Evolutionary conservation across 805 yeast species (phyloP), one percentile per base, ranked within the genome.

Genomic region (Kuraishia hungarica): DNA sequence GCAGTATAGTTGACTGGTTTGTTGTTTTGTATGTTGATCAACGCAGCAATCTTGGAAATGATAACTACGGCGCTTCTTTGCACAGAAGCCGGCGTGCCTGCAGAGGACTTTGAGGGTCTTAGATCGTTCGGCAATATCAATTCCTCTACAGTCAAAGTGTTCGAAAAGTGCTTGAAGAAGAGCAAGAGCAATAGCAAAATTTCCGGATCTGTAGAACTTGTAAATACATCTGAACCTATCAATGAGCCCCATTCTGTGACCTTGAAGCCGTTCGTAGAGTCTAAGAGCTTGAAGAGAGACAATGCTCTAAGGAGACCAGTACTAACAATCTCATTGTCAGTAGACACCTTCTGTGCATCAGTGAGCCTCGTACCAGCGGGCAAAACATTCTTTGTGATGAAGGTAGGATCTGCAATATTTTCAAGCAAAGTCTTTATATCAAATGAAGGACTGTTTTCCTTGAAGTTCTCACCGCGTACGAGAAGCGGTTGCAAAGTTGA

Each of bases 1-100:
- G 92, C 92, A 50, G 79, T 78, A 69, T 81, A 84, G 52, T 78
- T 80, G 47, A 73, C 73, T 26, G 81, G 81, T 62, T 71, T 74
- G 50, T 72, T 60, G 29, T 84, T 84, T 3, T 76, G 72, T 2
- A 77, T 63, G 20, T 75, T 69, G 46, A 81, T 69, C 4, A 82
- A 66, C 2, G 79, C 67, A 17, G 80, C 70, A 11, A 83, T 66
- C 58, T 86, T 77, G 7, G 82, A 67, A 21, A 82, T 67, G 50
- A 83, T 61, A 23, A 71, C 63, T 17, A 77, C 71, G 11, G 72
- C 66, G 28, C 66, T 58, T 49, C 57, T 61, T 50, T 68, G 68
- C 6, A 80, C 72, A 29, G 69, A 72, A 21, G 77, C n/a, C n/a
- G n/a, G 76, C 23, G 71, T 67, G 50, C 77, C 64, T 15, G 72